Evolutionary conservation across 140 eudicot genomes (phyloP), one percentile per base, ranked within the genome.

Genomic region (Cichorium intybus): DNA sequence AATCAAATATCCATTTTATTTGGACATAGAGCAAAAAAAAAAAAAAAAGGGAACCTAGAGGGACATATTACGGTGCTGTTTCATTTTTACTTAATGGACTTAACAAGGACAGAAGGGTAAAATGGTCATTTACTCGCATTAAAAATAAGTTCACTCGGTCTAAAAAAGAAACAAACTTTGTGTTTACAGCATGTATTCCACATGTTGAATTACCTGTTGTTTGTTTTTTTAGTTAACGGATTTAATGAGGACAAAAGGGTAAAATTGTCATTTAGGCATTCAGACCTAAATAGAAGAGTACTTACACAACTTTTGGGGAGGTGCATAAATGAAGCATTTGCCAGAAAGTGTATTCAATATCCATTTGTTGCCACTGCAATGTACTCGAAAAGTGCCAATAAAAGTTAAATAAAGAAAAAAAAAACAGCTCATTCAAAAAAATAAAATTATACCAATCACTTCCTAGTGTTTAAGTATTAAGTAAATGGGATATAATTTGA

Each of bases 301-400:
- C 99, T 78, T 90, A 93, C 99, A 93, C 99, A 57, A 93, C 97
- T 89, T 93, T 93, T 0, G 99, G 99, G 0, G 99, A 86, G 71
- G 95, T 93, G 66, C 99, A 93, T 23, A 93, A 80, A 71, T 89
- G 92, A 84, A 93, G 87, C 97, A 93, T 93, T 82, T 89, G 99
- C 99, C 97, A 93, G 76, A 93, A 93, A 51, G 97, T 84, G 75
- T 89, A 93, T 77, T 93, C 97, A 63, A 93, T 78, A 69, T 93
- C 99, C 99, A 93, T 93, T 86, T 93, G 99, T 82, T 82, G 95
- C 97, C 99, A 93, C 99, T 93, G 69, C 78, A 81, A 63, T 57
- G 46, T 57, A 69, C 43, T 69, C 69, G 37, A 56, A 69, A 27
- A 16, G 4, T 62, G n/a, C 7, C 14, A 26, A 39, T 28, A 69